Evolutionary conservation across 805 yeast genomes (phyloP).

Genomic region (Starmerella asiatica): DNA sequence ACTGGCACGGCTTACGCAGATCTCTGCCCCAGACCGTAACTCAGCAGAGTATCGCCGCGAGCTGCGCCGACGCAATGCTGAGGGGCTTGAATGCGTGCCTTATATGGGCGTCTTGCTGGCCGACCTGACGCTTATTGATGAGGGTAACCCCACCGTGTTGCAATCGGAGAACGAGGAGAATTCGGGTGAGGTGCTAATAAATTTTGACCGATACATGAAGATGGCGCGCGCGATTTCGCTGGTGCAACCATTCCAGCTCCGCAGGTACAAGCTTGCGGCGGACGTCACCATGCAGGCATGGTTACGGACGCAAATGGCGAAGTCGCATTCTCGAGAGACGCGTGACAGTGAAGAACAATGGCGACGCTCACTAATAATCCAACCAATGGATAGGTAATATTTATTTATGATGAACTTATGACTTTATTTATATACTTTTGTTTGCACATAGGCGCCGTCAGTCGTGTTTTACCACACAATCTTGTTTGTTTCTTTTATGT

Average conservation of each 20-base stretch:
- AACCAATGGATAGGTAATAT: slow-evolving; percentile 24
- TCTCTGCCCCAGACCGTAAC: slow-evolving; percentile 28
- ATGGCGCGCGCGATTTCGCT: slow-evolving; percentile 24
- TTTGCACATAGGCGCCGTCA: too few species aligned
- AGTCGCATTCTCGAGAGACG: slow-evolving; percentile 21
- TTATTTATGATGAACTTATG: too few species aligned
- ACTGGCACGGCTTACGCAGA: slow-evolving; percentile 21
- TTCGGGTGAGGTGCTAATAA: slow-evolving; percentile 19
- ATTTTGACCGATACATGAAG: slow-evolving; percentile 28
- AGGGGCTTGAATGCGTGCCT: slow-evolving; percentile 24
- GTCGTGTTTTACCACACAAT: neutral
- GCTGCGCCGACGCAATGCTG: slow-evolving; percentile 18
- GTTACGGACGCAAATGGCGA: slow-evolving; percentile 27
- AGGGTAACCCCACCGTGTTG: slow-evolving; percentile 26
- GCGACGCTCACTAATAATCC: slow-evolving; percentile 28
- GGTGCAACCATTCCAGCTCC: slow-evolving; percentile 26
- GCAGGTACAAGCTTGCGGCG: slow-evolving; percentile 15
- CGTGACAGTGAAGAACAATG: slow-evolving; percentile 26
- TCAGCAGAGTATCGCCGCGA: slow-evolving; percentile 25
- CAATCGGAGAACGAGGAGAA: slow-evolving; percentile 1
- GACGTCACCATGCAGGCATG: slow-evolving; percentile 22
- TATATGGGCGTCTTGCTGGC: slow-evolving; percentile 27
- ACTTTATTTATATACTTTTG: neutral
- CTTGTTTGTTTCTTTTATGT: neutral
- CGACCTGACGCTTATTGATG: slow-evolving; percentile 29